Conservation (phyloP, 495 filamentous ascomycete genomes). For the Lasiosphaeris hirsuta region DNA sequence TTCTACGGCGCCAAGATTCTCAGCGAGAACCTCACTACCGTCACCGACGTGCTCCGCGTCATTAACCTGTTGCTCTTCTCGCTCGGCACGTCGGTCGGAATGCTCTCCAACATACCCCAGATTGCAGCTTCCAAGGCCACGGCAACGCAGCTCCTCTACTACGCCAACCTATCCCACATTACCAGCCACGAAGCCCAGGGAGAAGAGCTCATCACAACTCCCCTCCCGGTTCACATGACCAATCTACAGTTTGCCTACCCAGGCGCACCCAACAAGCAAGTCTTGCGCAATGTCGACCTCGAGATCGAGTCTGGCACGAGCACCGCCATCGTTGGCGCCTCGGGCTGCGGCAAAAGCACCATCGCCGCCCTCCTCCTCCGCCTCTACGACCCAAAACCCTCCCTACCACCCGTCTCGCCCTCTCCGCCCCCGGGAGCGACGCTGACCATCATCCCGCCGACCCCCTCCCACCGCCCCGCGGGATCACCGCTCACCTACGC, state of each 20-base stretch:
- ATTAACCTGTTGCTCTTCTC: slow-evolving; percentile 83
- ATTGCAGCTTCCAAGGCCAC: slow-evolving; percentile 69
- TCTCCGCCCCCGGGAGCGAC: slow-evolving; percentile 47
- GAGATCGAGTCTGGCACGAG: slow-evolving; percentile 55
- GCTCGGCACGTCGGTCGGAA: slow-evolving; percentile 63
- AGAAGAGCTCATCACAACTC: slow-evolving; percentile 38
- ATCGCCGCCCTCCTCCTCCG: slow-evolving; percentile 68
- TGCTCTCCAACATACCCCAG: slow-evolving; percentile 74
- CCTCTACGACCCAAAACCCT: slow-evolving; percentile 25
- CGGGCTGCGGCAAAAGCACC: slow-evolving; percentile 88
- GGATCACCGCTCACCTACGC: slow-evolving; percentile 53
- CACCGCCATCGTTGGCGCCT: slow-evolving; percentile 75
- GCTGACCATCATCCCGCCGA: slow-evolving; percentile 18
- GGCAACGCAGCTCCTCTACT: slow-evolving; percentile 69
- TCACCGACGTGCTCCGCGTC: slow-evolving; percentile 64
- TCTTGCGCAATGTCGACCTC: slow-evolving; percentile 61
- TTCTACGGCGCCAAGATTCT: slow-evolving; percentile 73
- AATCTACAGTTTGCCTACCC: slow-evolving; percentile 69
- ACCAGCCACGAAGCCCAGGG: slow-evolving; percentile 63
- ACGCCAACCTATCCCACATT: slow-evolving; percentile 51
- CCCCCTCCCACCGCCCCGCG: background rate
- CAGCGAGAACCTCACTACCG: slow-evolving; percentile 36
- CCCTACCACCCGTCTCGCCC: background rate
- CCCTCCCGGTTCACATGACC: slow-evolving; percentile 60
- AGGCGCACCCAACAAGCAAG: slow-evolving; percentile 45